These are phyloP conservation scores for Starmerella scarabaei DNA, from an alignment of 805 yeast species.

Conservation along the genomic window DNA sequence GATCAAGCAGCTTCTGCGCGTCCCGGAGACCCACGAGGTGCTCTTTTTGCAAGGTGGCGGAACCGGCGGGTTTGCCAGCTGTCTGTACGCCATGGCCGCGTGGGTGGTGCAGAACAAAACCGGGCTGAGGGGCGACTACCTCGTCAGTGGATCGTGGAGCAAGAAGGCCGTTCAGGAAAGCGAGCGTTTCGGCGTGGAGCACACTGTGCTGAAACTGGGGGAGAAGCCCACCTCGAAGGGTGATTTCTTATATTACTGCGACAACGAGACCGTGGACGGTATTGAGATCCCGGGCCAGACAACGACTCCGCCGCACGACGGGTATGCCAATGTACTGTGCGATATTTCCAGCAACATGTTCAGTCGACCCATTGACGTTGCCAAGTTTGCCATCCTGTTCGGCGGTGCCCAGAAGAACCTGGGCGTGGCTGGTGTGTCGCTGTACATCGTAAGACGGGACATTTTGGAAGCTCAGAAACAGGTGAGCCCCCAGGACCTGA, in stretches of 20 bases:
- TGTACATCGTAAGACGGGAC: slow-evolving; percentile 76
- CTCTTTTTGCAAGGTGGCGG: slow-evolving; percentile 98
- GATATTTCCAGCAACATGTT: slow-evolving; percentile 91
- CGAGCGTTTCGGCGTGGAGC: slow-evolving; percentile 60
- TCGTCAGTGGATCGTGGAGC: slow-evolving; percentile 91
- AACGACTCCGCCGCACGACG: slow-evolving; percentile 36
- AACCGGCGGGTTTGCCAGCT: slow-evolving; percentile 84
- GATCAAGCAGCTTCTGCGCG: slow-evolving; percentile 47
- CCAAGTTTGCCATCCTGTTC: slow-evolving; percentile 76
- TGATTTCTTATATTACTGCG: slow-evolving; percentile 82
- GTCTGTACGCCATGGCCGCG: slow-evolving; percentile 70
- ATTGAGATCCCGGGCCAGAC: slow-evolving; percentile 58
- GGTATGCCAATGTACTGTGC: slow-evolving; percentile 39
- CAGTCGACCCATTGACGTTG: slow-evolving; percentile 65
- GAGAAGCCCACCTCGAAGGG: slow-evolving; percentile 43
- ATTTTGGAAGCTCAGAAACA: slow-evolving; percentile 37
- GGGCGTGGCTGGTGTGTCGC: slow-evolving; percentile 89
- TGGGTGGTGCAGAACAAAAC: slow-evolving; percentile 33
- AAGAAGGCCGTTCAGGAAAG: slow-evolving; percentile 83
- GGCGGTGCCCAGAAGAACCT: slow-evolving; percentile 99
- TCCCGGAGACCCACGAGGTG: slow-evolving; percentile 90
- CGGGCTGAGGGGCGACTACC: slow-evolving; percentile 55
- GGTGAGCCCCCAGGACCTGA: slow-evolving; percentile 50
- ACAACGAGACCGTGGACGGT: slow-evolving; percentile 95
- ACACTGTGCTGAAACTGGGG: slow-evolving; percentile 55